These are phyloP conservation scores for Cynanchum wilfordii DNA, from an alignment of 257 asterid species.

Conservation along the genomic window DNA sequence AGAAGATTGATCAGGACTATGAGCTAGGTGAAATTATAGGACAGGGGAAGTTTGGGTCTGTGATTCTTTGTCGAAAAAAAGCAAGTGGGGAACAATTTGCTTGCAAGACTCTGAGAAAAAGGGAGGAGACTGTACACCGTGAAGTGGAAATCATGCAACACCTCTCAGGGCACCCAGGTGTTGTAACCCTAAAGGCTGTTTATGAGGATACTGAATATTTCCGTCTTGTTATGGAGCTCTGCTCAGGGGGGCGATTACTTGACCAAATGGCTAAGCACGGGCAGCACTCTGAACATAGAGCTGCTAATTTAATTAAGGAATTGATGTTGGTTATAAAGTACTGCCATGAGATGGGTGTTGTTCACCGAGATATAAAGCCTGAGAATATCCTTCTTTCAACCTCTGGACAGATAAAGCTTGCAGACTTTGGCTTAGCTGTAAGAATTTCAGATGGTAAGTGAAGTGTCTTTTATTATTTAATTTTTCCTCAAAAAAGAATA, in stretches of 20 bases:
- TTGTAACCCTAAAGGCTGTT: slow-evolving; percentile 74
- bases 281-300: slow-evolving; percentile 52
- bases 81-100: slow-evolving; percentile 69
- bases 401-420: slow-evolving; percentile 78
- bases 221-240: slow-evolving; percentile 84
- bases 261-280: slow-evolving; percentile 81
- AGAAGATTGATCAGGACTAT: slow-evolving; percentile 72
- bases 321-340: slow-evolving; percentile 70
- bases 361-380: slow-evolving; percentile 85
- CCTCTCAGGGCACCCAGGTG: slow-evolving; percentile 82
- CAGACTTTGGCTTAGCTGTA: slow-evolving; percentile 82
- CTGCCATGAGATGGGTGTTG: slow-evolving; percentile 96
- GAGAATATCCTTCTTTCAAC: slow-evolving; percentile 72
- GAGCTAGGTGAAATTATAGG: slow-evolving; percentile 56
- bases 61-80: slow-evolving; percentile 57
- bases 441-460: slow-evolving; percentile 66
- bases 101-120: slow-evolving; percentile 69
- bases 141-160: slow-evolving; percentile 98
- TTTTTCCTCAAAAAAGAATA: not conserved
- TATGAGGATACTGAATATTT: slow-evolving; percentile 76
- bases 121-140: slow-evolving; percentile 83
- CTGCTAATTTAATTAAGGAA: slow-evolving; percentile 73
- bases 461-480: not conserved
- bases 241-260: slow-evolving; percentile 75
- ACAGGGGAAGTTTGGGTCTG: slow-evolving; percentile 78